Conservation (phyloP, 805 yeast genomes). For the Cyberlindnera saturnus region DNA sequence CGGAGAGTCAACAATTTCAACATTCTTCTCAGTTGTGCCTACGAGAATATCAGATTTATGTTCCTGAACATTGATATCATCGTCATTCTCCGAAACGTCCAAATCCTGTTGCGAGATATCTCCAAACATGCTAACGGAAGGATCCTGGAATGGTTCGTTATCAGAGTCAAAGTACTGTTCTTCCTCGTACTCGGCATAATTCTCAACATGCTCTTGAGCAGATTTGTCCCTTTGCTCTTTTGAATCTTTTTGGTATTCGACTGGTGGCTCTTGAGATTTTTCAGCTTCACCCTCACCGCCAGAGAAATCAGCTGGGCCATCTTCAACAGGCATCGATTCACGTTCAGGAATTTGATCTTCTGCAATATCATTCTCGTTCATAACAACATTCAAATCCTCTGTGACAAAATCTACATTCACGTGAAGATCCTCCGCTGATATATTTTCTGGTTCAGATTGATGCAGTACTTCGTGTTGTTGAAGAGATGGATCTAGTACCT, state of each 20-base stretch:
- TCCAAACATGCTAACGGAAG: slow-evolving; percentile 22
- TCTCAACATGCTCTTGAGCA: not conserved
- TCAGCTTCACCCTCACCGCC: not conserved
- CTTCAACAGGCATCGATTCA: too few relatives aligned
- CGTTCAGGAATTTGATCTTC: too few relatives aligned
- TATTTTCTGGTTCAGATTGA: too few relatives aligned
- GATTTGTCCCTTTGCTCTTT: too few relatives aligned
- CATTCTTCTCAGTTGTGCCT: not conserved
- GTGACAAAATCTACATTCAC: too few relatives aligned
- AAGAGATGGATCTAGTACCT: not conserved
- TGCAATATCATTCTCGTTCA: too few relatives aligned
- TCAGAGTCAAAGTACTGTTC: slow-evolving; percentile 21
- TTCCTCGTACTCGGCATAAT: slow-evolving; percentile 5
- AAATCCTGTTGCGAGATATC: slow-evolving; percentile 11
- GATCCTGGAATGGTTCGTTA: slow-evolving; percentile 20
- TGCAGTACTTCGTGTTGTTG: not conserved
- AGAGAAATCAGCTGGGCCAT: not conserved
- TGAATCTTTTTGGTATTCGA: too few relatives aligned
- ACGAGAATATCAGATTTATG: not conserved
- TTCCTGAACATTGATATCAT: not conserved
- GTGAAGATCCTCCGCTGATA: too few relatives aligned
- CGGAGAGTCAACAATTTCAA: not conserved
- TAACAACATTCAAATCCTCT: too few relatives aligned
- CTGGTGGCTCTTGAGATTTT: not conserved
- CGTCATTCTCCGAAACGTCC: not conserved